Evolutionary conservation across 2,329 filamentous ascomycete species (phyloP).

Genomic region (Apiospora phragmitis): DNA sequence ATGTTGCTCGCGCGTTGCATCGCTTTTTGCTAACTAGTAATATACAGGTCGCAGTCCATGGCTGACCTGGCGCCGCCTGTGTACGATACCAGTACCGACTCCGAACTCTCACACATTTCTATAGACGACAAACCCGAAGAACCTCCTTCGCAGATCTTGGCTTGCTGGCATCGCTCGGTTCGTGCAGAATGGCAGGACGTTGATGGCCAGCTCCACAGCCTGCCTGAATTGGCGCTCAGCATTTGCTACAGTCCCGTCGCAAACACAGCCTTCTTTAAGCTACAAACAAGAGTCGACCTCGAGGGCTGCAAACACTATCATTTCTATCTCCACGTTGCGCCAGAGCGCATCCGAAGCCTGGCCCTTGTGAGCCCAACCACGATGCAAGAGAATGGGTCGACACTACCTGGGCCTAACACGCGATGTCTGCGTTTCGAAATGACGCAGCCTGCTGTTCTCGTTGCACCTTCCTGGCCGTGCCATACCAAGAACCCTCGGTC

Average conservation of each 20-base stretch:
- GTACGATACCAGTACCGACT: background rate
- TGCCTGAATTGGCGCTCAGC: conserved; percentile 8
- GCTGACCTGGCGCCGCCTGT: conserved; percentile 8
- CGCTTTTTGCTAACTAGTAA: conserved; percentile 1
- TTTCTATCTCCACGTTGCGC: conserved; percentile 9
- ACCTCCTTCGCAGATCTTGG: background rate
- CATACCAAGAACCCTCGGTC: background rate
- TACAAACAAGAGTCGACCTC: conserved; percentile 6
- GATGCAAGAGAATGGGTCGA: background rate
- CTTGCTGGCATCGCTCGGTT: conserved; percentile 7
- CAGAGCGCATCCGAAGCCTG: background rate
- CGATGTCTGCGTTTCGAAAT: conserved; percentile 1
- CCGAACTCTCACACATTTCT: background rate
- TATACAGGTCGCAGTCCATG: conserved; percentile 7
- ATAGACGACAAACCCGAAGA: background rate
- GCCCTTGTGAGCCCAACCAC: background rate
- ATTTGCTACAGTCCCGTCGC: background rate
- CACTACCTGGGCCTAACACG: background rate
- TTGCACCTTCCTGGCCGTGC: conserved; percentile 8
- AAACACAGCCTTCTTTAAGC: conserved; percentile 5
- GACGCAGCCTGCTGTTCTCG: background rate
- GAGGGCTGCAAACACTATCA: conserved; percentile 12
- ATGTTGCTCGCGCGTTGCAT: background rate
- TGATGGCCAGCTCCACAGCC: background rate
- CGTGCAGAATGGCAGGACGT: conserved; percentile 3